A percentile compares a stretch with the other conserved stretches of the same genome.
phyloP scores from a whole-genome alignment of 2,329 filamentous ascomycete genomes.

The Diplodia seriata region DNA sequence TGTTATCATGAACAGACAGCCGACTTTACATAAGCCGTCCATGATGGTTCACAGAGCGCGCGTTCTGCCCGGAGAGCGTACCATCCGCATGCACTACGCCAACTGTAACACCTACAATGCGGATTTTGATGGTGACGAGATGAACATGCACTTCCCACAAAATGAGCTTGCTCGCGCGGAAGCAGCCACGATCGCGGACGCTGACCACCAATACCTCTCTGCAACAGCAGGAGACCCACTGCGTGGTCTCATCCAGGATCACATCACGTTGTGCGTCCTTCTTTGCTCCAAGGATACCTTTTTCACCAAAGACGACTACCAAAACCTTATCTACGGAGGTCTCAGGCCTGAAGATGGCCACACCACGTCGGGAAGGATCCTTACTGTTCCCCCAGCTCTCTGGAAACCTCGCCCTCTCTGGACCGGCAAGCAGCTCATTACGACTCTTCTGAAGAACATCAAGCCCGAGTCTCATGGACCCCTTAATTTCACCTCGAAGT shows the following conservation, averaged over 20 bases:
- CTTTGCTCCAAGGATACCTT: slow-evolving; percentile 92
- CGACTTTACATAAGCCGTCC: slow-evolving; percentile 96
- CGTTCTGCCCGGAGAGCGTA: slow-evolving; percentile 92
- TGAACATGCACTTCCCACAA: slow-evolving; percentile 99
- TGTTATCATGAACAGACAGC: slow-evolving; percentile 98
- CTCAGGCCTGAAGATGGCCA: slow-evolving; percentile 90
- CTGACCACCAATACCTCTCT: slow-evolving; percentile 95
- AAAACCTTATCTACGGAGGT: slow-evolving; percentile 90
- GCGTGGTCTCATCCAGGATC: slow-evolving; percentile 96
- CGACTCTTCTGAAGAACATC: slow-evolving; percentile 91
- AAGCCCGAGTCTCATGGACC: slow-evolving; percentile 77
- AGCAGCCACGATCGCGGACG: slow-evolving; percentile 91
- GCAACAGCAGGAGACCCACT: slow-evolving; percentile 92
- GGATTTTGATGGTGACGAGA: slow-evolving; percentile 98
- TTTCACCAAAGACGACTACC: slow-evolving; percentile 86
- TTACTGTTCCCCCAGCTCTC: slow-evolving; percentile 80
- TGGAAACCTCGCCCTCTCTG: slow-evolving; percentile 81
- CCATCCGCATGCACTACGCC: slow-evolving; percentile 98
- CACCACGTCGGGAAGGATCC: slow-evolving; percentile 80
- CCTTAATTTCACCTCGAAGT: slow-evolving; percentile 79
- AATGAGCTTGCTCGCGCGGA: slow-evolving; percentile 94
- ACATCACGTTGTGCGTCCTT: slow-evolving; percentile 91
- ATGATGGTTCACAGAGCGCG: slow-evolving; percentile 98
- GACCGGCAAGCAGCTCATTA: slow-evolving; percentile 97
- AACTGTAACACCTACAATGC: slow-evolving; percentile 99